These are phyloP conservation scores for Mitragyna speciosa DNA, from an alignment of 257 asterid species.

Conservation along the genomic window DNA sequence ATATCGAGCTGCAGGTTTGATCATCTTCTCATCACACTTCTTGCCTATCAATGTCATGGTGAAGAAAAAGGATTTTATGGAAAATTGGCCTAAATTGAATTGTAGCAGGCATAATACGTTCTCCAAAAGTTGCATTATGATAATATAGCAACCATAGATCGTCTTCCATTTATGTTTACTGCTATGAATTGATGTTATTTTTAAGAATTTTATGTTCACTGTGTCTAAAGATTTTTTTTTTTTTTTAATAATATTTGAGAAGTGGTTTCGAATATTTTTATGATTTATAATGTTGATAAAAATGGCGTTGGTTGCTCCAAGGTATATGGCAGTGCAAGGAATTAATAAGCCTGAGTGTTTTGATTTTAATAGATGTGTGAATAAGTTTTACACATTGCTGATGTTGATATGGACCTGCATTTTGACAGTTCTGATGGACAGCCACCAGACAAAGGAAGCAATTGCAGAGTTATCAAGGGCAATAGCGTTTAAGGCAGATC, in stretches of 20 bases:
- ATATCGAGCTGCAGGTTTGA: conserved; percentile 97
- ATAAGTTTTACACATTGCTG: neutral
- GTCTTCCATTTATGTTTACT: too few species aligned
- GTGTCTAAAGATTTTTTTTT: too few species aligned
- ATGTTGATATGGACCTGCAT: neutral
- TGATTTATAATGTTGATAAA: neutral
- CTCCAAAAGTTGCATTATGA: neutral
- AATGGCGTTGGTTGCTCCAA: neutral
- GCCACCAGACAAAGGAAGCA: conserved; percentile 89
- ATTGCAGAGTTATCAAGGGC: conserved; percentile 89
- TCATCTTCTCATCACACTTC: neutral
- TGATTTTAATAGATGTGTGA: neutral
- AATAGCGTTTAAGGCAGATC: conserved; percentile 91
- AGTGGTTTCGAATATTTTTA: neutral
- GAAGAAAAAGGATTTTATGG: neutral
- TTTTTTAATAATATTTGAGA: neutral
- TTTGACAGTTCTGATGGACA: conserved; percentile 83
- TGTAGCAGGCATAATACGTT: neutral
- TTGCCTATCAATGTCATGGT: neutral
- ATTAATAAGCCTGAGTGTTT: neutral
- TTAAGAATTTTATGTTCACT: neutral
- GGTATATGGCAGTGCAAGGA: neutral
- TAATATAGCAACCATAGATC: neutral
- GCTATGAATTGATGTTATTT: neutral
- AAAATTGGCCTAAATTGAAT: neutral